Evolutionary conservation across 2,329 filamentous ascomycete species (phyloP).

Genomic region (Metarhizium robertsii): DNA sequence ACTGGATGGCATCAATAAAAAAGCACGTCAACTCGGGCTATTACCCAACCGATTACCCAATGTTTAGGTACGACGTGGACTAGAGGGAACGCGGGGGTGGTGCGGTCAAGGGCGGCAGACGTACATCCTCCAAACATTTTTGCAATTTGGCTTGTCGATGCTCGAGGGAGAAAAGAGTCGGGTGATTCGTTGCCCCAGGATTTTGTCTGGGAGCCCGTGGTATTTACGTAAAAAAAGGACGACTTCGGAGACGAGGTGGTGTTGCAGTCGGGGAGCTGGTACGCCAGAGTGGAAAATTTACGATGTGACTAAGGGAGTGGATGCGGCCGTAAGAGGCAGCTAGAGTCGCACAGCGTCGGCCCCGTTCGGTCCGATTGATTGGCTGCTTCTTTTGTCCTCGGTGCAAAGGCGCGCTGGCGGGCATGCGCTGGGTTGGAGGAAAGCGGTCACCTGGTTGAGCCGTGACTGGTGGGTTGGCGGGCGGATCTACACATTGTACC

Average conservation of each 20-base stretch:
- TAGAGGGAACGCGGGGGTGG: not conserved
- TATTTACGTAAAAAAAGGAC: constrained; percentile 16
- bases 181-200: not conserved
- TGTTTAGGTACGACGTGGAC: not conserved
- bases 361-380: constrained; percentile 10
- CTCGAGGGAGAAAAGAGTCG: not conserved
- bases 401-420: not conserved
- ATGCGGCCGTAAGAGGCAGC: constrained; percentile 7
- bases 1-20: constrained; percentile 28
- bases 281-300: not conserved
- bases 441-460: not conserved
- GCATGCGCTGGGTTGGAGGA: not conserved
- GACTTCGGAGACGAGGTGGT: constrained; percentile 10
- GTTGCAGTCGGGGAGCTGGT: not conserved
- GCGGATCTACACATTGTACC: too few species aligned
- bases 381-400: too few species aligned
- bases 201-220: not conserved
- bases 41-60: constrained; percentile 4
- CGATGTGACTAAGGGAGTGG: not conserved
- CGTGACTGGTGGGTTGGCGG: too few species aligned
- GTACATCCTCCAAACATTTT: constrained; percentile 29
- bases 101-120: constrained; percentile 14
- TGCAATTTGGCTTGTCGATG: not conserved
- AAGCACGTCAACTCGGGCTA: constrained; percentile 9
- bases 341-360: constrained; percentile 11